A percentile compares a stretch with the other conserved stretches of the same genome.
Evolutionary conservation across 768 basidiomycete genomes (phyloP).

Genomic region (Termitomyces sp.): DNA sequence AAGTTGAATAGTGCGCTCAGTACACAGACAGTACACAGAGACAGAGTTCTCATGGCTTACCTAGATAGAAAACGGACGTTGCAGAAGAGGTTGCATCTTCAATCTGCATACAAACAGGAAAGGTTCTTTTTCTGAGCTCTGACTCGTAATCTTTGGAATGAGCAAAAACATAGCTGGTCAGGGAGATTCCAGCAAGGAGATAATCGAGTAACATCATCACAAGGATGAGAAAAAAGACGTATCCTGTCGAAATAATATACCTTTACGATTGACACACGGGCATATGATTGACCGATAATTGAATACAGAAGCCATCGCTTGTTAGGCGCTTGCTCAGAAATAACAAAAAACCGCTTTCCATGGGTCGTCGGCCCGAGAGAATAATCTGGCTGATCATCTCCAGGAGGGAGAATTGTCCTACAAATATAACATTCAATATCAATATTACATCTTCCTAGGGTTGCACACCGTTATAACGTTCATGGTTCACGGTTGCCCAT

Average conservation of each 20-base stretch:
- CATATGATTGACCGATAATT: neutral
- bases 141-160: neutral
- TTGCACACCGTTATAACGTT: neutral
- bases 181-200: neutral
- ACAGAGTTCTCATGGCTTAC: slow-evolving; percentile 16
- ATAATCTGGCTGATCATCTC: neutral
- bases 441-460: neutral
- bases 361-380: neutral
- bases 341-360: neutral
- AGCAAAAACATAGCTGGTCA: neutral
- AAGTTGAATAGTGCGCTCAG: neutral
- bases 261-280: neutral
- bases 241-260: neutral
- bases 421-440: neutral
- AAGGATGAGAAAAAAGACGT: neutral
- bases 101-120: slow-evolving; percentile 32
- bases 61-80: slow-evolving; percentile 39
- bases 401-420: neutral
- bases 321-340: neutral
- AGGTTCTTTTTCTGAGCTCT: neutral
- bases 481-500: neutral
- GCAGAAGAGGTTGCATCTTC: slow-evolving; percentile 30
- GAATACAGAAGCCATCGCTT: neutral
- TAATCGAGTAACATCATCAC: neutral
- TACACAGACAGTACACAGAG: too few species aligned